Percentiles rank a stretch among this genome's conserved stretches.
These are phyloP conservation scores for Yarrowia galli DNA, from an alignment of 1,139 yeast species.

Conservation along the genomic window DNA sequence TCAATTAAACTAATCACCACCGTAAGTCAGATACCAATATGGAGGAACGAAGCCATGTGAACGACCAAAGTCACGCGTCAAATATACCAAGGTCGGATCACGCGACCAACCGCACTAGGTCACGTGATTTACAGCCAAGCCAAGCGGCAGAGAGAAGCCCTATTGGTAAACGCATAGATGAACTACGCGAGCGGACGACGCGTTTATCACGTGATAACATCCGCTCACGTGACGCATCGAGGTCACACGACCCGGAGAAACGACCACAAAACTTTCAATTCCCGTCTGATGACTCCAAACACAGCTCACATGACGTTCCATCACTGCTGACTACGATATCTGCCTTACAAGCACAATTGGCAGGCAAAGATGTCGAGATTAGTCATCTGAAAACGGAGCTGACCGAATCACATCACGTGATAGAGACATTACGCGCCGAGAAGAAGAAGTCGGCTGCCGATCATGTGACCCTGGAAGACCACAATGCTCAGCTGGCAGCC, in stretches of 20 bases:
- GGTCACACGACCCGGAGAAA: background rate
- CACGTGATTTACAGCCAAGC: background rate
- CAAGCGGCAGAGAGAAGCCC: too few relatives aligned
- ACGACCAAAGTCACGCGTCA: background rate
- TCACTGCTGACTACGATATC: background rate
- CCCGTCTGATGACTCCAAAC: background rate
- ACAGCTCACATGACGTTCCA: background rate
- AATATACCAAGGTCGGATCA: background rate
- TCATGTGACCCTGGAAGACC: slow-evolving; percentile 11
- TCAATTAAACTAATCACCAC: background rate
- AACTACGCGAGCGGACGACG: slow-evolving; percentile 11
- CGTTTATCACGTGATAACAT: slow-evolving; percentile 2
- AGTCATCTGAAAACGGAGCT: slow-evolving; percentile 10
- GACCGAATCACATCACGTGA: slow-evolving; percentile 6
- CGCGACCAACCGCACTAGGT: background rate
- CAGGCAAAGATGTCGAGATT: slow-evolving; percentile 21
- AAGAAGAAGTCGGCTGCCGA: background rate
- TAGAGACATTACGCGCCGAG: background rate
- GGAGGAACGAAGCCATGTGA: background rate
- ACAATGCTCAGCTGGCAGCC: background rate
- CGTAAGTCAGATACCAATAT: background rate
- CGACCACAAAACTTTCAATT: background rate
- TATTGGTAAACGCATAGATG: background rate
- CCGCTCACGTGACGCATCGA: background rate
- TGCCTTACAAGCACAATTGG: background rate